Evolutionary conservation across 148 eudicot genomes (phyloP), one percentile per base, ranked within the genome.

Genomic region (Rhododendron henanense): DNA sequence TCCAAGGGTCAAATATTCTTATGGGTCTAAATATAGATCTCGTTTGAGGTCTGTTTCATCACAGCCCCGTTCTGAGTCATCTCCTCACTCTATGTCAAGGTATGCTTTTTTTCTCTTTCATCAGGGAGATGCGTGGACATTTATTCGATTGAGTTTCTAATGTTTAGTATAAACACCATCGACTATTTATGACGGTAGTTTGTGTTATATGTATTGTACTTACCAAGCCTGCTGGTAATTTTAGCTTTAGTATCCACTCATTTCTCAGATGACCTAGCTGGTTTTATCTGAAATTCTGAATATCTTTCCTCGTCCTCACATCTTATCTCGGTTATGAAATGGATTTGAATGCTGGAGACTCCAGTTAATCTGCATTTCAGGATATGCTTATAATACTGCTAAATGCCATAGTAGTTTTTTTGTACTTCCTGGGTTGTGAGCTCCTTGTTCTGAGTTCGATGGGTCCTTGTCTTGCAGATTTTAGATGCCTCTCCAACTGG

Each of bases 1-100:
- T 83, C 97, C 97, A 0, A 83, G 90, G 75, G 86, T 67, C 71
- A 91, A 89, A 84, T 78, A 33, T 84, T 89, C 92, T 80, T 90
- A 89, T 21, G 92, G 93, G n/a, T 88, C 93, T 87, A 85, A 86
- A 85, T 91, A 92, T 23, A 92, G 93, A 86, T 92, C 96, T 75
- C 92, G 88, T 86, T 91, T 93, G 18, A 89, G 86, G 83, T 93
- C 95, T 63, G 67, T 89, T 63, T 89, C 87, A 47, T 84, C 90
- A 23, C 81, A 79, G 78, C 51, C 86, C 33, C 90, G 33, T 59
- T 93, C 96, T 14, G 85, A 86, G 89, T 93, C 92, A 47, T 88
- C 87, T 59, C 87, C 85, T 53, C 88, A 81, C 87, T 91, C 92
- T 80, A 31, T 83, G 6, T 94, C 93, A 33, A 91, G 96, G 96